A percentile compares a stretch with the other conserved stretches of the same genome.
Conservation (phyloP, 768 basidiomycete species). For the Lactarius evosmus region DNA sequence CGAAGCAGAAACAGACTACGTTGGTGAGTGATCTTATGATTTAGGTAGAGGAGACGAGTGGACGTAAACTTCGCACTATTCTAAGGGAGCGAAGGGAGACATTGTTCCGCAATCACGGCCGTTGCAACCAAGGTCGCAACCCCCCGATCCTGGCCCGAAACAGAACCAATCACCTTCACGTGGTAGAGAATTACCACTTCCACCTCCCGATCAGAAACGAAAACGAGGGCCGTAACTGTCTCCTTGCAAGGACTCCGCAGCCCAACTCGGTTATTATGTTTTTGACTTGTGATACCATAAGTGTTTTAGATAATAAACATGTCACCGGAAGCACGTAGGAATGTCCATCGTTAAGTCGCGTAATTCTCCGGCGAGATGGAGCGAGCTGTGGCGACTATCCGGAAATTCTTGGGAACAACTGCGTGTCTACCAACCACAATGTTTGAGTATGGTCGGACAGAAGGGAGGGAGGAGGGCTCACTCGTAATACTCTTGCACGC, state of each 20-base stretch:
- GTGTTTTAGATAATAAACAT: background rate
- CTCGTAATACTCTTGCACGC: slow-evolving; percentile 70
- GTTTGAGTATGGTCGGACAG: slow-evolving; percentile 16
- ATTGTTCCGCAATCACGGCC: slow-evolving; percentile 7
- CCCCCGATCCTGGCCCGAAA: slow-evolving; percentile 11
- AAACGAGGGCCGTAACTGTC: slow-evolving; percentile 2
- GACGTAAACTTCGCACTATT: background rate
- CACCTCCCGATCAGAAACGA: slow-evolving; percentile 15
- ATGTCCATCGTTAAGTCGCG: background rate
- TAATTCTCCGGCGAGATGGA: slow-evolving; percentile 44
- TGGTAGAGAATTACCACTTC: slow-evolving; percentile 19
- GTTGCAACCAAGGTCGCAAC: slow-evolving; percentile 7
- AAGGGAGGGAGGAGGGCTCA: slow-evolving; percentile 35
- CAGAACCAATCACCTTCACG: slow-evolving; percentile 11
- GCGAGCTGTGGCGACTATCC: slow-evolving; percentile 78
- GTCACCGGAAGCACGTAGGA: background rate
- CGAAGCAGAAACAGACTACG: slow-evolving; percentile 54
- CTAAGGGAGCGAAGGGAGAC: slow-evolving; percentile 12
- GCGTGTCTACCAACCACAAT: slow-evolving; percentile 52
- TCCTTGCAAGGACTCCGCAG: background rate
- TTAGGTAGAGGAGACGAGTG: background rate
- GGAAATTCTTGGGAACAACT: slow-evolving; percentile 69
- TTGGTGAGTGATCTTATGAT: slow-evolving; percentile 9
- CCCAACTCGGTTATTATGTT: background rate
- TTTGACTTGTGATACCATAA: background rate